Conservation (phyloP, 768 basidiomycete species). For the Mycena galopus region DNA sequence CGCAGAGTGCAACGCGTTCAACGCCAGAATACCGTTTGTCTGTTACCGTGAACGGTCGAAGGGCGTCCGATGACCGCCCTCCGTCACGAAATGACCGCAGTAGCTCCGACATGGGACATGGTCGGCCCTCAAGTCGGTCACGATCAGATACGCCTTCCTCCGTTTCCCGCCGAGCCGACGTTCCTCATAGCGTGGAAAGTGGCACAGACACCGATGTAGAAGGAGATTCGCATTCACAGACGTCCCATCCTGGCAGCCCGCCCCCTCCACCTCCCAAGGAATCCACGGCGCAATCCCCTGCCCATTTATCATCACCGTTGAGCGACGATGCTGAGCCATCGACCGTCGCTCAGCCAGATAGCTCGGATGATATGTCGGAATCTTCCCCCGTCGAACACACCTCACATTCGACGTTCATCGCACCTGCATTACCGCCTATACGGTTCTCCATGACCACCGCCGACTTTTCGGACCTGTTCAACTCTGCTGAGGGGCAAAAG, state of each 20-base stretch:
- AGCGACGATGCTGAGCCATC: constrained; percentile 40
- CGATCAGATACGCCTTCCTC: constrained; percentile 67
- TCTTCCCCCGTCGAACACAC: constrained; percentile 75
- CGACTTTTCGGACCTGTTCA: constrained; percentile 85
- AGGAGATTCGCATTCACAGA: constrained; percentile 51
- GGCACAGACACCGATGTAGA: constrained; percentile 81
- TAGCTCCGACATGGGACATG: constrained; percentile 41
- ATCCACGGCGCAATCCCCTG: constrained; percentile 11
- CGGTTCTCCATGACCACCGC: constrained; percentile 88
- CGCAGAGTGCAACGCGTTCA: constrained; percentile 31
- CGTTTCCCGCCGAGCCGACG: constrained; percentile 68
- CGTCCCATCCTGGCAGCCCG: constrained; percentile 29
- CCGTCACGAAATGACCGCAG: constrained; percentile 28
- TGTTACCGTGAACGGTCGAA: constrained; percentile 40
- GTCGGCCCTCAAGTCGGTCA: constrained; percentile 51
- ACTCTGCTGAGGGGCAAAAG: constrained; percentile 65
- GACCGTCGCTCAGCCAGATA: constrained; percentile 50
- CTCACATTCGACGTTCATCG: constrained; percentile 83
- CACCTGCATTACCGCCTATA: constrained; percentile 90
- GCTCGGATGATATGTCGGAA: constrained; percentile 63
- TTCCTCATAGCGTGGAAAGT: constrained; percentile 80
- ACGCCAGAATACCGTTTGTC: constrained; percentile 19
- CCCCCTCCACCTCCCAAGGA: constrained; percentile 39
- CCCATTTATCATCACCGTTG: constrained; percentile 31
- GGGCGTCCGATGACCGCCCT: constrained; percentile 46